Percentiles rank a stretch among this genome's conserved stretches.
phyloP scores from a whole-genome alignment of 208 protist species.

The Acanthamoeba triangularis region DNA sequence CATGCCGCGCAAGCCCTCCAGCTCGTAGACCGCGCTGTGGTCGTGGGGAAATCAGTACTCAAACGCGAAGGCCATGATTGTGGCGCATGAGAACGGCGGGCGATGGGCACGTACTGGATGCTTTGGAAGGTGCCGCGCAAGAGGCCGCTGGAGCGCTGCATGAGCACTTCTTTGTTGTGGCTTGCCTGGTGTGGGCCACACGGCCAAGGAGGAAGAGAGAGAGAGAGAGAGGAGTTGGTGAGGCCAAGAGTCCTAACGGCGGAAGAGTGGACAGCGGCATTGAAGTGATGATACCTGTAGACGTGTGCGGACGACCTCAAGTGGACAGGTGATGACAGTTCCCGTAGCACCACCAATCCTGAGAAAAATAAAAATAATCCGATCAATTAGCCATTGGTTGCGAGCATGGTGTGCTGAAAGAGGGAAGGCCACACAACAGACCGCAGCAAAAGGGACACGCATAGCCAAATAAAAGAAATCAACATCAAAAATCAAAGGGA shows the following conservation, averaged over 20 bases:
- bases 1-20: slow-evolving; percentile 22
- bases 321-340: slow-evolving; percentile 83
- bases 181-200: slow-evolving; percentile 42
- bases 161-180: slow-evolving; percentile 76
- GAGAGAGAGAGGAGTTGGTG: too few species aligned
- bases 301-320: slow-evolving; percentile 86
- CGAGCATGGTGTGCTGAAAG: too few species aligned
- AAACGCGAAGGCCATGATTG: neutral
- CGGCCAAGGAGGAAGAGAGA: too few species aligned
- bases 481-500: neutral
- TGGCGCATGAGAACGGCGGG: neutral
- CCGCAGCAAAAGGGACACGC: slow-evolving; percentile 48
- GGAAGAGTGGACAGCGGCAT: too few species aligned
- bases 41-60: neutral
- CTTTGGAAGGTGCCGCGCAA: slow-evolving; percentile 43
- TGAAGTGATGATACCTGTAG: neutral
- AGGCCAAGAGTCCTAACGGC: too few species aligned
- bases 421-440: neutral
- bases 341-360: slow-evolving; percentile 83
- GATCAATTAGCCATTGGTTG: slow-evolving; percentile 18
- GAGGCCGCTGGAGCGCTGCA: slow-evolving; percentile 72
- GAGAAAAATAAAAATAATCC: slow-evolving; percentile 69
- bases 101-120: neutral
- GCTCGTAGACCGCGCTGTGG: neutral
- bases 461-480: neutral